Evolutionary conservation across 2,329 filamentous ascomycete genomes (phyloP).

Genomic region (Penicillium olsonii): DNA sequence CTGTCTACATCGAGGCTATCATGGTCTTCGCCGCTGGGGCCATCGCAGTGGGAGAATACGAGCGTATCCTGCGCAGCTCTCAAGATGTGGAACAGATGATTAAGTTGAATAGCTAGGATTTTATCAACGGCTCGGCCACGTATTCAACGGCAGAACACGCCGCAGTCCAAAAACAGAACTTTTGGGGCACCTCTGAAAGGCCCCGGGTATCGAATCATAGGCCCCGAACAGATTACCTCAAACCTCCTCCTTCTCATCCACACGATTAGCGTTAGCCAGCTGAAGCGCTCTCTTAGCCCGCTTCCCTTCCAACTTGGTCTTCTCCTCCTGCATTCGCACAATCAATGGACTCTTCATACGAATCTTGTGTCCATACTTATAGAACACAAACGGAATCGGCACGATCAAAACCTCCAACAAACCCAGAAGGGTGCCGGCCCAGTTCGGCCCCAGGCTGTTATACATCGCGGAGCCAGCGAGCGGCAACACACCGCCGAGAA

Average conservation of each 20-base stretch:
- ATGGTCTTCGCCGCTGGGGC: constrained; percentile 76
- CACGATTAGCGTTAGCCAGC: constrained; percentile 9
- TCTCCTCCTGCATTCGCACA: constrained; percentile 57
- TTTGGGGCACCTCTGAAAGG: constrained; percentile 17
- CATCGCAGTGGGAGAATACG: constrained; percentile 71
- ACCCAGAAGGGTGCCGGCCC: constrained; percentile 76
- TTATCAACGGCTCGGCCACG: not conserved
- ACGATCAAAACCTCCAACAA: constrained; percentile 72
- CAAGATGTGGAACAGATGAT: constrained; percentile 37
- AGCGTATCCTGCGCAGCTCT: constrained; percentile 55
- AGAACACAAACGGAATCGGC: constrained; percentile 80
- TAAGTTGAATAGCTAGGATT: constrained; percentile 7
- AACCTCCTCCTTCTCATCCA: constrained; percentile 20
- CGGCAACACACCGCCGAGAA: constrained; percentile 76
- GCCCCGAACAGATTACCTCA: not conserved
- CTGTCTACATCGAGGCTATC: constrained; percentile 67
- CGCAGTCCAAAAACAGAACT: not conserved
- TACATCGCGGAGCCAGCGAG: constrained; percentile 67
- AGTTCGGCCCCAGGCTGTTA: constrained; percentile 66
- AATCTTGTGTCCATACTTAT: constrained; percentile 60
- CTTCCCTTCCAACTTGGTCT: constrained; percentile 49
- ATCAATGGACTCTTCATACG: constrained; percentile 59
- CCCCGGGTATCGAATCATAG: constrained; percentile 12
- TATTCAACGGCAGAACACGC: not conserved
- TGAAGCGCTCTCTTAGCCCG: constrained; percentile 23